Percentiles rank a stretch among this genome's conserved stretches.
These are phyloP conservation scores for Astragalus membranaceus DNA, from an alignment of 306 rosid species.

Conservation along the genomic window DNA sequence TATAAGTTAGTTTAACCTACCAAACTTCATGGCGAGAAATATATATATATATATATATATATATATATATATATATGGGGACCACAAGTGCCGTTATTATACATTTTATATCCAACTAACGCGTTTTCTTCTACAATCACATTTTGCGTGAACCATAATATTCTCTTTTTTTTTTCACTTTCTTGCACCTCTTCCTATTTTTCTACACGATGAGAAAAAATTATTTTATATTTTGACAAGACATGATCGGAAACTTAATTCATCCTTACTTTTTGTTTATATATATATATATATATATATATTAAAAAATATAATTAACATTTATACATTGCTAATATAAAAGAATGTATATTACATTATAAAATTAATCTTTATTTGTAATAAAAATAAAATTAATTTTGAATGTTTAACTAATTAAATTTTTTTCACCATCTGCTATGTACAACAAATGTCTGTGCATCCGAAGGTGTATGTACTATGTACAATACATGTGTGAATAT, in stretches of 20 bases:
- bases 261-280: not conserved
- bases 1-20: constrained; percentile 23
- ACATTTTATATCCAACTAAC: constrained; percentile 20
- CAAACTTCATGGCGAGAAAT: constrained; percentile 22
- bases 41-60: too few relatives aligned
- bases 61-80: not conserved
- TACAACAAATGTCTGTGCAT: too few relatives aligned
- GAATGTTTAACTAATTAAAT: too few relatives aligned
- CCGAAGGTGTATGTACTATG: too few relatives aligned
- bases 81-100: constrained; percentile 30
- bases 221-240: too few relatives aligned
- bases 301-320: not conserved
- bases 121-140: constrained; percentile 26
- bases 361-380: too few relatives aligned
- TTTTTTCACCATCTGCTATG: too few relatives aligned
- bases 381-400: too few relatives aligned
- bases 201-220: not conserved
- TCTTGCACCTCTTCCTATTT: not conserved
- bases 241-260: not conserved
- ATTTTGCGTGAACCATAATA: constrained; percentile 28
- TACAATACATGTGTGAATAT: too few relatives aligned
- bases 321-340: not conserved
- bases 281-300: too few relatives aligned
- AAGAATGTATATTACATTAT: too few relatives aligned
- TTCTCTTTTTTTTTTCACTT: not conserved